These are phyloP conservation scores for Arabis hirsuta DNA, from an alignment of 345 rosid genomes.

Conservation along the genomic window DNA sequence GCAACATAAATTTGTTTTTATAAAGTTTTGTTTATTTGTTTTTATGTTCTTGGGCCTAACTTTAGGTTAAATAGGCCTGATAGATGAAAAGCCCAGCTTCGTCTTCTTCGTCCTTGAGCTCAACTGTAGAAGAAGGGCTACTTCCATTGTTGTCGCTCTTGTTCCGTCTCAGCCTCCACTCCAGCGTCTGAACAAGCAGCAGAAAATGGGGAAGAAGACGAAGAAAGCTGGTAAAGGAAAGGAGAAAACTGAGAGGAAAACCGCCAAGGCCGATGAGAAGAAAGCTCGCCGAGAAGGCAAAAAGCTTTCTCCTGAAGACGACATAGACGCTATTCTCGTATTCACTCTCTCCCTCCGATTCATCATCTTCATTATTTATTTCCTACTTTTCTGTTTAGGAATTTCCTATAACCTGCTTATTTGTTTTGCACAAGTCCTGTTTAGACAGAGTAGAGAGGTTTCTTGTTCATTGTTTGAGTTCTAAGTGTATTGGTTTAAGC, in stretches of 20 bases:
- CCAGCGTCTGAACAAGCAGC: background rate
- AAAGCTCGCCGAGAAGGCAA: conserved; percentile 81
- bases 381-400: background rate
- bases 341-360: conserved; percentile 12
- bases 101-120: background rate
- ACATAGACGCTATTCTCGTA: conserved; percentile 94
- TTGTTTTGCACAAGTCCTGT: background rate
- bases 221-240: conserved; percentile 92
- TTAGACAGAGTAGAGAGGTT: background rate
- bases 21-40: too few species aligned
- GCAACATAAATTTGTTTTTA: too few species aligned
- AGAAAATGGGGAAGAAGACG: conserved; percentile 81
- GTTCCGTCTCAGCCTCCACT: conserved; percentile 35
- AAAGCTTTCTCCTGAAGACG: conserved; percentile 91
- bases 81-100: background rate
- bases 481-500: background rate
- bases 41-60: too few species aligned
- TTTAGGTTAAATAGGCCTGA: conserved; percentile 5
- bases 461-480: conserved; percentile 15
- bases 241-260: conserved; percentile 87
- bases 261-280: conserved; percentile 88
- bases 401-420: background rate
- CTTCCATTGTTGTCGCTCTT: conserved; percentile 8
- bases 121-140: conserved; percentile 25
- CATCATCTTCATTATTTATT: background rate